These are phyloP conservation scores for Pichia sp. DNA, from an alignment of 1,139 yeast species.

Conservation along the genomic window DNA sequence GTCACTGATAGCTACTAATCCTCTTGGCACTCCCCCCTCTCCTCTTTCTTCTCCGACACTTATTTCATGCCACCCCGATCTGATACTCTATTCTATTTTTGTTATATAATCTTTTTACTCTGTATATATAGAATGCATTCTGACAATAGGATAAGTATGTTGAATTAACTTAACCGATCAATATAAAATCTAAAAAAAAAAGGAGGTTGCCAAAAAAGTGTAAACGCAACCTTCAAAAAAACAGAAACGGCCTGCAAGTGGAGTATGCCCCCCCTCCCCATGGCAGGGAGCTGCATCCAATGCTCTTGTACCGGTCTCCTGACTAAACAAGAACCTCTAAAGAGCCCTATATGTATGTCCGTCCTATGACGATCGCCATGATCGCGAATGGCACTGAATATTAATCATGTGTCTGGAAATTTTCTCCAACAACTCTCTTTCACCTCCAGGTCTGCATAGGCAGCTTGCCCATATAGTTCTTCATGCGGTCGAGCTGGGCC, in stretches of 20 bases:
- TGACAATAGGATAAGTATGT: background rate
- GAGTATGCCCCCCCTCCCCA: too few species aligned
- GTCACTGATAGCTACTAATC: background rate
- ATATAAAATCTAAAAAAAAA: background rate
- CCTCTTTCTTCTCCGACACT: background rate
- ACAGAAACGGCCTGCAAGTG: too few species aligned
- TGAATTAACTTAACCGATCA: background rate
- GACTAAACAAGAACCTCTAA: too few species aligned
- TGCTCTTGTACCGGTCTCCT: too few species aligned
- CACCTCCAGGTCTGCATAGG: background rate
- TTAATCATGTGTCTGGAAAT: too few species aligned
- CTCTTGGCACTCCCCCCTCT: background rate
- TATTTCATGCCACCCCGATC: background rate
- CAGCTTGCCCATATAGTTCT: slow-evolving; percentile 10
- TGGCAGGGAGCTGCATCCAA: too few species aligned
- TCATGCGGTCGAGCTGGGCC: slow-evolving; percentile 27
- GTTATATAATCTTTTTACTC: background rate
- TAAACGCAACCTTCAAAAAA: background rate
- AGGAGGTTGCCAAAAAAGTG: background rate
- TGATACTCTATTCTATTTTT: background rate
- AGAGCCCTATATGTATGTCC: too few species aligned
- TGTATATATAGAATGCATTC: background rate
- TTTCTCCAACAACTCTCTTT: too few species aligned
- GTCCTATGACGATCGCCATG: too few species aligned
- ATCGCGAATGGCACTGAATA: too few species aligned